These are phyloP conservation scores for Cerioporus squamosus DNA, from an alignment of 1,284 basidiomycete species.

Conservation along the genomic window DNA sequence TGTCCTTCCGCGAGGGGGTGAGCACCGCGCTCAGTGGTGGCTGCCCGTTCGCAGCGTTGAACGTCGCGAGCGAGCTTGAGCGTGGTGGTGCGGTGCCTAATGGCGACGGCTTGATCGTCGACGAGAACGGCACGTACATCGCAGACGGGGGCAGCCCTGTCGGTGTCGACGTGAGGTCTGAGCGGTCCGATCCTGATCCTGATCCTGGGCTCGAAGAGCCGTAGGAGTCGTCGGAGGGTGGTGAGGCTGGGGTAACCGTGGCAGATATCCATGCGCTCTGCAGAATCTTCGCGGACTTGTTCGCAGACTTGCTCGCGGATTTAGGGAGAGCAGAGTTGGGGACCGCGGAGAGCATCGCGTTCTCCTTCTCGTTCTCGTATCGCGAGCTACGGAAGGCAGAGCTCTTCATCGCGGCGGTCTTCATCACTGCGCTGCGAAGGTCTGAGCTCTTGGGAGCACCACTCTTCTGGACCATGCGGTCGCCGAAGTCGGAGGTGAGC, in stretches of 20 bases:
- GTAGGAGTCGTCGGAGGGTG: conserved; percentile 17
- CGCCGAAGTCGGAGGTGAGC: conserved; percentile 22
- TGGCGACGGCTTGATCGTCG: conserved; percentile 24
- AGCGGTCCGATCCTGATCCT: conserved; percentile 12
- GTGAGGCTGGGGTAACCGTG: conserved; percentile 24
- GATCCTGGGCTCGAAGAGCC: conserved; percentile 3
- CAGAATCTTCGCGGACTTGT: conserved; percentile 23
- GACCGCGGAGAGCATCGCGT: conserved; percentile 10
- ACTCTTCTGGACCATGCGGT: conserved; percentile 17
- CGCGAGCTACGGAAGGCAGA: conserved; percentile 7
- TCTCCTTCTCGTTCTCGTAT: conserved; percentile 11
- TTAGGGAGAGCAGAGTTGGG: not conserved
- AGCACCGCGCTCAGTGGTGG: conserved; percentile 18
- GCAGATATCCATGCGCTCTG: conserved; percentile 25
- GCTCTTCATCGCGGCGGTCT: conserved; percentile 14
- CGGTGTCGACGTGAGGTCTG: conserved; percentile 25
- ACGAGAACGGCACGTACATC: conserved; percentile 24
- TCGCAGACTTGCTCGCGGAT: too few species aligned
- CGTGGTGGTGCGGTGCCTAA: conserved; percentile 15
- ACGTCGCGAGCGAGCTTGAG: conserved; percentile 23
- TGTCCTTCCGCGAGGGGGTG: conserved; percentile 14
- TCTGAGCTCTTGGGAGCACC: conserved; percentile 11
- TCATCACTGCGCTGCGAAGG: conserved; percentile 10
- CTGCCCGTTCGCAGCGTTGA: conserved; percentile 9
- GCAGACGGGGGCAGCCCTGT: conserved; percentile 22